Base-by-base conservation (phyloP, 2,329 filamentous ascomycete genomes). In the Ophioceras dolichostomum region DNA sequence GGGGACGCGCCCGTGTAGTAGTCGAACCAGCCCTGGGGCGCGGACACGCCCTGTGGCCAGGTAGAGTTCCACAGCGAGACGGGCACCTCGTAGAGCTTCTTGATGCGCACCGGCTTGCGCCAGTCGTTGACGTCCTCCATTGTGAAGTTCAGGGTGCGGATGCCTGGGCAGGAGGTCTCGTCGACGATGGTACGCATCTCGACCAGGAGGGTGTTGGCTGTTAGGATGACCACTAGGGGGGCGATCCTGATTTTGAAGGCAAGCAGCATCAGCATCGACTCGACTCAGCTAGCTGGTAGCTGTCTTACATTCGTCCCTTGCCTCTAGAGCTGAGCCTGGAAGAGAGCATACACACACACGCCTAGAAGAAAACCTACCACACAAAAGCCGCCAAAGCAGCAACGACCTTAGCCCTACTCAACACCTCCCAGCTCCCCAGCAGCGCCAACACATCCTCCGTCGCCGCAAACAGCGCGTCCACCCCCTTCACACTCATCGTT, bases 381-480 rank as follows among this genome's bases (percentile, higher is more conserved):
- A 47, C 47, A 34, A 51, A 51, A 2, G 45, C 33, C 13, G 47
- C 49, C 33, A 53, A 32, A 4, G 40, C 34, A 10, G 43, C 40
- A 2, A 49, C 74, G 68, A 37, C 74, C 71, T 31, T 72, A 59
- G 34, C 54, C 19, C 40, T 41, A 16, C 32, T 40, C 5, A 45
- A 34, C 22, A 56, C 45, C 42, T 47, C 45, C 60, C 59, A 37
- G 47, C 77, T 32, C 73, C 76, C 74, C 44, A 76, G 75, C 61
- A 72, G 70, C 61, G 73, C 70, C 9, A 41, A 19, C 19, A 50
- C 35, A 32, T 49, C 44, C 20, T 49, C 47, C 2, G 48, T 46
- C 7, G 62, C 74, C 1, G 52, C 49, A 37, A 60, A 60, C 34
- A 60, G 41, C 7, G 55, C 53, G 41, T 59, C 57, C 26, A 60